These are phyloP conservation scores for Datura wrightii DNA, from an alignment of 257 asterid genomes.

Conservation along the genomic window DNA sequence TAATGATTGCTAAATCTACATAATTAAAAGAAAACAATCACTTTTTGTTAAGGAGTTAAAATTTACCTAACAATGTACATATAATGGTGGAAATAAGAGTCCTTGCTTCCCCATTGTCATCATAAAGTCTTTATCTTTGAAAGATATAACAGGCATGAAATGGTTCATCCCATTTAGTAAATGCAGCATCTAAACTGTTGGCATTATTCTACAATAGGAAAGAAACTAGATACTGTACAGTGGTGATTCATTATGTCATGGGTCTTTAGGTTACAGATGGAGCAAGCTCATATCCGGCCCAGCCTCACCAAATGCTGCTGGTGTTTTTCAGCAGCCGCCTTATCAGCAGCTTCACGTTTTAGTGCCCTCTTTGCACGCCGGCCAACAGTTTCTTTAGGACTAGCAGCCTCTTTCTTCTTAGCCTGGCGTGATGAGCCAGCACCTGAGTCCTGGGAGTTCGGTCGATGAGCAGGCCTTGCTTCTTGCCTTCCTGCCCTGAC, in stretches of 20 bases:
- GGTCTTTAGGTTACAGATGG: neutral
- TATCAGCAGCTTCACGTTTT: constrained; percentile 83
- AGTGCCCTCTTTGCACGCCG: constrained; percentile 83
- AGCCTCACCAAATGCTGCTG: constrained; percentile 65
- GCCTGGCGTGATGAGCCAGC: constrained; percentile 80
- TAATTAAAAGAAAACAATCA: neutral
- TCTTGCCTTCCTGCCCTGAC: constrained; percentile 86
- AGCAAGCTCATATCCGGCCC: constrained; percentile 47
- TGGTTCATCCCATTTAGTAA: constrained; percentile 18
- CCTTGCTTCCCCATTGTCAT: constrained; percentile 6
- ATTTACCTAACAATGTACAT: constrained; percentile 6
- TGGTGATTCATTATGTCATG: neutral
- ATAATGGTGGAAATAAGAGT: neutral
- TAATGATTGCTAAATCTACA: too few relatives aligned
- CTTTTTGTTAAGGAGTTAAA: neutral
- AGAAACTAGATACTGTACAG: constrained; percentile 35
- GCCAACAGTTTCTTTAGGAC: constrained; percentile 61
- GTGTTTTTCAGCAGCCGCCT: constrained; percentile 78
- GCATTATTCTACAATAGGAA: constrained; percentile 1
- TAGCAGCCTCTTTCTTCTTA: constrained; percentile 55
- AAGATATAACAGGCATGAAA: constrained; percentile 23
- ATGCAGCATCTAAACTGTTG: neutral
- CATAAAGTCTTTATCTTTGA: neutral
- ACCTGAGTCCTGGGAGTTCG: constrained; percentile 41
- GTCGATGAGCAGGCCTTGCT: constrained; percentile 61